Conservation (phyloP, 108 stramenopile species). For the Nitzschia sp. region DNA sequence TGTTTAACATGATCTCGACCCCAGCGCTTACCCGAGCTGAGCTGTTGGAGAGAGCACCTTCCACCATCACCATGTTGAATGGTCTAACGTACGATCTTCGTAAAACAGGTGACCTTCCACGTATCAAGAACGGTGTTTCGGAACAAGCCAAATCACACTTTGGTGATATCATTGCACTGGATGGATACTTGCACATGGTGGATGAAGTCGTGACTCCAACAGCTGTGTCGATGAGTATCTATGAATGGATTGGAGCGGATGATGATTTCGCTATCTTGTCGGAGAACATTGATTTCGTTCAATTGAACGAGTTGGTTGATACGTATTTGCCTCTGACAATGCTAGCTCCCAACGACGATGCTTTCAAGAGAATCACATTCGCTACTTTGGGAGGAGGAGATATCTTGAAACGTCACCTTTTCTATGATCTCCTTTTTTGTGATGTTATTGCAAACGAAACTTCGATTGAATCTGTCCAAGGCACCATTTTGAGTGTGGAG, state of each 20-base stretch:
- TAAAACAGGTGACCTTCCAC: constrained; percentile 22
- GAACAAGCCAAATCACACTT: constrained; percentile 35
- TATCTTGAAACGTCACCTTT: constrained; percentile 34
- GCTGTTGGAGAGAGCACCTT: constrained; percentile 20
- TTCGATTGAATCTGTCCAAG: constrained; percentile 16
- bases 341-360: constrained; percentile 34
- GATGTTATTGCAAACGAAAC: constrained; percentile 37
- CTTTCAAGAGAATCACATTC: constrained; percentile 28
- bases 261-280: constrained; percentile 16
- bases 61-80: constrained; percentile 35
- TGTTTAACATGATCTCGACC: constrained; percentile 30
- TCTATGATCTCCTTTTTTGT: constrained; percentile 24
- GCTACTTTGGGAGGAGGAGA: constrained; percentile 25
- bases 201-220: constrained; percentile 31
- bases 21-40: constrained; percentile 25
- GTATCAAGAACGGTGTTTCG: constrained; percentile 28
- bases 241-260: constrained; percentile 23
- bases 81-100: constrained; percentile 29
- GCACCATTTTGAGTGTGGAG: constrained; percentile 9
- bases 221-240: constrained; percentile 30
- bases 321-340: constrained; percentile 32
- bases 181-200: constrained; percentile 40
- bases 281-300: constrained; percentile 37
- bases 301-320: constrained; percentile 30
- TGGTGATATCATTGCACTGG: constrained; percentile 38